Base-by-base conservation (phyloP, 192 early-diverging fungal genomes). In the Powellomyces hirtus region DNA sequence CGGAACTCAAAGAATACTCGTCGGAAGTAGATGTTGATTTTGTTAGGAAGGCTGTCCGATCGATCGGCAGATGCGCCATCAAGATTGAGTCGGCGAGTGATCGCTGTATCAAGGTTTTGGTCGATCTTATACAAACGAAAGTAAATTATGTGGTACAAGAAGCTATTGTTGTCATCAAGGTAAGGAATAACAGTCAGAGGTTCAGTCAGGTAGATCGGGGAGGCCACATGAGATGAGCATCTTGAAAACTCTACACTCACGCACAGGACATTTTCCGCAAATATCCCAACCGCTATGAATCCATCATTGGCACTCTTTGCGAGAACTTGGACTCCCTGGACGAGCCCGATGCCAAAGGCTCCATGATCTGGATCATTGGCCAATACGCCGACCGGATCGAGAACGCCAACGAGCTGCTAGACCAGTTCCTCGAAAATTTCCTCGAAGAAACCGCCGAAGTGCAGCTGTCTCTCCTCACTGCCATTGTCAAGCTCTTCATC, bases 351-450 rank as follows among this genome's bases (percentile, higher is more conserved):
- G 96, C 97, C 31, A 96, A 95, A 73, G 90, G 94, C 1, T 91
- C 94, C n/a, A 91, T 98, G 90, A 94, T 99, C 56, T 99, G 97
- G 97, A 97, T 99, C 59, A 90, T 99, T 74, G 97, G 97, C 0
- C 94, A 99, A 79, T 98, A 99, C 73, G 90, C 96, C 6, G 95
- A 96, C 71, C 80, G 95, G 33, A 99, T 99, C 68, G 96, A 96
- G 49, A 97, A 97, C 77, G 90, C 97, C 4, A 89, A 95, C 77
- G 92, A 90, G 58, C 76, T 98, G 22, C 79, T 99, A 38, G 90
- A 87, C 10, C 84, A 82, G 55, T 99, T 98, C 75, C 70, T 97
- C 31, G 94, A 94, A 44, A 88, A 84, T 4, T 95, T 97, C 66
- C 77, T 92, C 73, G 94, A 97, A 24, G 97, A 99, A 61, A 72